These are phyloP conservation scores for Hansenula lynferdii DNA, from an alignment of 1,139 yeast species.

Conservation along the genomic window DNA sequence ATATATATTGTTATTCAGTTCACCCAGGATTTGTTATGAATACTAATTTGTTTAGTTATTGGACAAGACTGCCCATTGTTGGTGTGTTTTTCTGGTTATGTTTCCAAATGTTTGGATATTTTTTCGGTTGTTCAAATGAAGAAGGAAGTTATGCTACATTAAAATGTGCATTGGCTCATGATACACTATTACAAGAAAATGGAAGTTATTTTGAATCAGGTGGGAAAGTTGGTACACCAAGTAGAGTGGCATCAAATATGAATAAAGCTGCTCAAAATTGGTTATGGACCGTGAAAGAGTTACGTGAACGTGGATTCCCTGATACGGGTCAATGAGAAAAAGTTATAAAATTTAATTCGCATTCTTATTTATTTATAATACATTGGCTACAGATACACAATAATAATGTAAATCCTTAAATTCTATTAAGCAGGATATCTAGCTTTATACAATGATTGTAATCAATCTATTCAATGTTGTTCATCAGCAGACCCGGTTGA, in stretches of 20 bases:
- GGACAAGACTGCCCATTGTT: constrained; percentile 72
- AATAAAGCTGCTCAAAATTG: constrained; percentile 68
- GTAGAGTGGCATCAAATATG: constrained; percentile 52
- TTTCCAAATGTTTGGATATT: constrained; percentile 61
- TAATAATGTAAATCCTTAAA: too few relatives aligned
- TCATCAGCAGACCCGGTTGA: constrained; percentile 78
- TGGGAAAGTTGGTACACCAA: constrained; percentile 51
- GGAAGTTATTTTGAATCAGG: constrained; percentile 66
- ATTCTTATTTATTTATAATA: too few relatives aligned
- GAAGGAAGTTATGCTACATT: constrained; percentile 68
- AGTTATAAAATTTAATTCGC: too few relatives aligned
- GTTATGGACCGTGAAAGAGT: constrained; percentile 75
- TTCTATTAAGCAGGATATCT: too few relatives aligned
- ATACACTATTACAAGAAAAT: constrained; percentile 44
- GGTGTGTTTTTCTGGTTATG: constrained; percentile 69
- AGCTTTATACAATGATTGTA: background rate
- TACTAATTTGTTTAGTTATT: constrained; percentile 67
- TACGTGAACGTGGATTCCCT: constrained; percentile 45
- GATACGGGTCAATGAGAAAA: constrained; percentile 15
- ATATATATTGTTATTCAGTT: constrained; percentile 58
- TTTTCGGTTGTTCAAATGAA: constrained; percentile 68
- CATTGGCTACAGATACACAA: too few relatives aligned
- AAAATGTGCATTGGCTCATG: constrained; percentile 56
- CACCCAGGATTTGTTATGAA: constrained; percentile 88
- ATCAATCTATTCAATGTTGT: constrained; percentile 37